Evolutionary conservation across 345 rosid genomes (phyloP).

Genomic region (Eucalyptus grandis): DNA sequence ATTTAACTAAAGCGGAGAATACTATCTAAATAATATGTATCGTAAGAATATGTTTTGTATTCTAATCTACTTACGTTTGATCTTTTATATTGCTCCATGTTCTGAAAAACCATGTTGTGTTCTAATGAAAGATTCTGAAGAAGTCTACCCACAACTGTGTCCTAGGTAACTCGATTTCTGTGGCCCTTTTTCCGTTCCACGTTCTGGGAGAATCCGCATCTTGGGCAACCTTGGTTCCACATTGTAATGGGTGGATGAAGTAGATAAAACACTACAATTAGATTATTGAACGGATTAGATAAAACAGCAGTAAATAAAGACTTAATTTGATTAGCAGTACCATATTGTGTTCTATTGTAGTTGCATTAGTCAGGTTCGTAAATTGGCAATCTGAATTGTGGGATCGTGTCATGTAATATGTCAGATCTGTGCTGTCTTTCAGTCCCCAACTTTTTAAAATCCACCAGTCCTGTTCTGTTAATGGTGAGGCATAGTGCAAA

Average conservation of each 20-base stretch:
- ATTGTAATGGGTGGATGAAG: not conserved
- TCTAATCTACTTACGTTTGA: not conserved
- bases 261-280: not conserved
- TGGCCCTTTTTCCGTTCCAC: not conserved
- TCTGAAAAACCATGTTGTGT: not conserved
- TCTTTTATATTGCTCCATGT: not conserved
- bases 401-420: not conserved
- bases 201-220: not conserved
- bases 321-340: not conserved
- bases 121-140: not conserved
- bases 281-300: not conserved
- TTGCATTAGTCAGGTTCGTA: not conserved
- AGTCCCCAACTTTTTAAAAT: not conserved
- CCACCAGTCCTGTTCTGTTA: not conserved
- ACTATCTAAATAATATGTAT: not conserved
- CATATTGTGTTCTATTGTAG: not conserved
- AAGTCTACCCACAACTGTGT: not conserved
- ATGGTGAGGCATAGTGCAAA: not conserved
- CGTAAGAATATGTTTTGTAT: not conserved
- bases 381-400: not conserved
- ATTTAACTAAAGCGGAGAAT: not conserved
- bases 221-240: not conserved
- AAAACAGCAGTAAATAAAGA: not conserved
- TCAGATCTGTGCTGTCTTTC: not conserved
- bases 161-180: not conserved